A percentile compares a stretch with the other conserved stretches of the same genome.
These are phyloP conservation scores for Mortierella sp. DNA, from an alignment of 371 early-diverging fungal species.

Conservation along the genomic window DNA sequence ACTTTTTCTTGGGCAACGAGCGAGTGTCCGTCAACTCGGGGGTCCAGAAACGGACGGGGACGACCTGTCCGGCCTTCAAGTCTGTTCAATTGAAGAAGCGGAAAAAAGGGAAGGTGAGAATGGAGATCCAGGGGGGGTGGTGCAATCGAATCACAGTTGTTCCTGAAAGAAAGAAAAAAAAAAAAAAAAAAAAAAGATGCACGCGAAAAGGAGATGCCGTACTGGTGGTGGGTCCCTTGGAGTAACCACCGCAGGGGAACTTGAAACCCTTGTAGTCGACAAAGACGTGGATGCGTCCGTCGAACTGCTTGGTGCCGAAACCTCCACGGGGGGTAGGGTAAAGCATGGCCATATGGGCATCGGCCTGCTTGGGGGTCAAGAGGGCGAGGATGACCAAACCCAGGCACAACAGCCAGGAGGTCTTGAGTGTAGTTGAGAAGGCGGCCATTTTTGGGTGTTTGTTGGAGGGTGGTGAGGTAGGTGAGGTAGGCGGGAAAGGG, in stretches of 20 bases:
- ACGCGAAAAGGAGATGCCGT: not conserved
- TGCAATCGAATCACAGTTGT: not conserved
- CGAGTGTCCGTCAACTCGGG: conserved; percentile 19
- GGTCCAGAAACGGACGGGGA: conserved; percentile 53
- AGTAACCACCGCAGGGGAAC: conserved; percentile 48
- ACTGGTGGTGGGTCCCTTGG: conserved; percentile 37
- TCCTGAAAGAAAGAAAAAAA: not conserved
- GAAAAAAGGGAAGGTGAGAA: not conserved
- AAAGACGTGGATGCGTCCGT: conserved; percentile 41
- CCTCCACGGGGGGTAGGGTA: conserved; percentile 48
- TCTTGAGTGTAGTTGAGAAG: conserved; percentile 17
- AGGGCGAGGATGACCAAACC: conserved; percentile 22
- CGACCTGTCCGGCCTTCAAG: conserved; percentile 50
- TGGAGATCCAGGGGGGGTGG: not conserved
- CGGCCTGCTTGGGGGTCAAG: conserved; percentile 21
- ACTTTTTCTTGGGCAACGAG: conserved; percentile 27
- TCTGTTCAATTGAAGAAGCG: conserved; percentile 8
- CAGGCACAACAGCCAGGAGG: conserved; percentile 38
- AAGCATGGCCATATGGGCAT: conserved; percentile 51
- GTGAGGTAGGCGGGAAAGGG: not conserved
- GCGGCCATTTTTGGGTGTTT: conserved; percentile 15
- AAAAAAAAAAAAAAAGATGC: not conserved
- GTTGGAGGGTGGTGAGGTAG: not conserved
- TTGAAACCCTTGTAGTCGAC: conserved; percentile 43
- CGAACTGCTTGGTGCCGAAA: conserved; percentile 32